Evolutionary conservation across 345 rosid species (phyloP).

Genomic region (Arabis hirsuta): DNA sequence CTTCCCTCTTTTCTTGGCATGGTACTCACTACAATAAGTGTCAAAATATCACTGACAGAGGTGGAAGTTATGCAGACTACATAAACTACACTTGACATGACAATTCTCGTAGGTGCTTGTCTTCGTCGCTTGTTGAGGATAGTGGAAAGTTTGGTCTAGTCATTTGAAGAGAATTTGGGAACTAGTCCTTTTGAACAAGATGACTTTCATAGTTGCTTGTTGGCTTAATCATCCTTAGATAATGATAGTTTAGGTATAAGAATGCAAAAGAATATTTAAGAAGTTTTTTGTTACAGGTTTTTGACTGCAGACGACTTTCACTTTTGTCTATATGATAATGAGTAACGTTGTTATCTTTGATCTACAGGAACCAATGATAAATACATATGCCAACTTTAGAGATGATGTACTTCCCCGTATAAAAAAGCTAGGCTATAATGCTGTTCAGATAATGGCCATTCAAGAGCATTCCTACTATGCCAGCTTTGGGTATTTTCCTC

Average conservation of each 20-base stretch:
- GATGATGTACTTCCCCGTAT: slow-evolving; percentile 97
- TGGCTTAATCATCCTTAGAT: slow-evolving; percentile 14
- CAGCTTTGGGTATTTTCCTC: slow-evolving; percentile 83
- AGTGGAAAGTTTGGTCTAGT: slow-evolving; percentile 18
- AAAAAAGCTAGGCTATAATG: slow-evolving; percentile 91
- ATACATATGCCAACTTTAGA: slow-evolving; percentile 86
- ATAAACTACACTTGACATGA: slow-evolving; percentile 26
- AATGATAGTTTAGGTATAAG: neutral
- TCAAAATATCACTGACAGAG: slow-evolving; percentile 19
- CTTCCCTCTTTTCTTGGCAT: slow-evolving; percentile 38
- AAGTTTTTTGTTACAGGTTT: slow-evolving; percentile 1
- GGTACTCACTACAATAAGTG: slow-evolving; percentile 11
- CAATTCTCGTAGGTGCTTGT: neutral
- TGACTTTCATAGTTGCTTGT: slow-evolving; percentile 17
- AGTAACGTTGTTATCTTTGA: slow-evolving; percentile 19
- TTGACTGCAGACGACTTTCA: slow-evolving; percentile 8
- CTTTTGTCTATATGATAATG: slow-evolving; percentile 19
- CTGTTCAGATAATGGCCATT: slow-evolving; percentile 98
- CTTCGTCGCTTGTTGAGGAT: slow-evolving; percentile 20
- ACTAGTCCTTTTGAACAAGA: neutral
- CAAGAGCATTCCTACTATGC: slow-evolving; percentile 98
- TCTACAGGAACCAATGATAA: slow-evolving; percentile 84
- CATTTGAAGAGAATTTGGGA: slow-evolving; percentile 11
- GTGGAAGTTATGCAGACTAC: slow-evolving; percentile 25
- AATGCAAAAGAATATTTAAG: slow-evolving; percentile 3